Evolutionary conservation across 805 yeast genomes (phyloP).

Genomic region (Danielia reshetovae): DNA sequence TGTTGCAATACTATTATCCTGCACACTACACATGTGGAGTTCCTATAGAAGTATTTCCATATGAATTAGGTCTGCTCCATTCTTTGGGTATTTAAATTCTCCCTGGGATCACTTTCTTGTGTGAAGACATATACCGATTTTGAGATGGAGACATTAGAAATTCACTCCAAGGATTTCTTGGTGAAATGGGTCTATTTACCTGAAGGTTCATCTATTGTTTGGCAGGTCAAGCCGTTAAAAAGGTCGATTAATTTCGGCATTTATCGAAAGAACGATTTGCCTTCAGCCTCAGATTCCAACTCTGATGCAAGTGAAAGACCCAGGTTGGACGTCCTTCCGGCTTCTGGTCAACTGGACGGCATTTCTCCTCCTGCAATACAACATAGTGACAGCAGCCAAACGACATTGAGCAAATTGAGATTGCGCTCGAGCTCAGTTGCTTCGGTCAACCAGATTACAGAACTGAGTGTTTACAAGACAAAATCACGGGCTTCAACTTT

Average conservation of each 20-base stretch:
- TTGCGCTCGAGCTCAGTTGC: conserved; percentile 27
- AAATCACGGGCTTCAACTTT: conserved; percentile 38
- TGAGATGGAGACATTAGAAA: conserved; percentile 82
- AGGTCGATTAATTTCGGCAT: conserved; percentile 40
- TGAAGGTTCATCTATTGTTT: conserved; percentile 59
- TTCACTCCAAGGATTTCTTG: conserved; percentile 83
- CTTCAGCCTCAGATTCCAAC: not conserved
- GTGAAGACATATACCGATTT: too few species aligned
- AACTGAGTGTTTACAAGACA: conserved; percentile 27
- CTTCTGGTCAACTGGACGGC: too few species aligned
- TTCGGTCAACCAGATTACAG: conserved; percentile 33
- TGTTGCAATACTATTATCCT: too few species aligned
- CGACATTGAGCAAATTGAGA: conserved; percentile 4
- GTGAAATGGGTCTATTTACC: conserved; percentile 88
- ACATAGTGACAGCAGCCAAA: not conserved
- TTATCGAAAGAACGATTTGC: conserved; percentile 28
- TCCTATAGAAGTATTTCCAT: not conserved
- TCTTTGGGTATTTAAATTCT: too few species aligned
- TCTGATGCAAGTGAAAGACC: not conserved
- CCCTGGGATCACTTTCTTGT: too few species aligned
- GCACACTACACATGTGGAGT: not conserved
- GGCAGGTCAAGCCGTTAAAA: conserved; percentile 75
- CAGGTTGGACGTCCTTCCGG: too few species aligned
- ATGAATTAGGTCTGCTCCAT: not conserved
- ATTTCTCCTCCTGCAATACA: too few species aligned